Evolutionary conservation across 2,329 filamentous ascomycete genomes (phyloP).

Genomic region (Fusarium buxicola): DNA sequence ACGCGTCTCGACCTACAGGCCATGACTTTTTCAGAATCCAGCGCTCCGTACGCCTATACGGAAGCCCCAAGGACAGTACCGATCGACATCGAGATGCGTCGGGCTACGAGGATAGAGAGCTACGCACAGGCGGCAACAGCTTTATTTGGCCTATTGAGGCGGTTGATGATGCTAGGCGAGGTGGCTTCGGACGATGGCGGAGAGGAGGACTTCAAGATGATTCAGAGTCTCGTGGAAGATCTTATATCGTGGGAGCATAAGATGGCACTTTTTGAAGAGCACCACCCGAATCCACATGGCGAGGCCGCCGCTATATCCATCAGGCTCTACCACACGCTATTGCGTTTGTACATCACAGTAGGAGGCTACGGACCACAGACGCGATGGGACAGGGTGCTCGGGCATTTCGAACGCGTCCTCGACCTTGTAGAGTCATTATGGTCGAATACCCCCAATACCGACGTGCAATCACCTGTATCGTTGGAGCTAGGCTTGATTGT

Average conservation of each 20-base stretch:
- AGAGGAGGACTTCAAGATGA: not conserved
- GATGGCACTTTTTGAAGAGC: conserved; percentile 40
- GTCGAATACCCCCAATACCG: conserved; percentile 27
- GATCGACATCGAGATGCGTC: conserved; percentile 29
- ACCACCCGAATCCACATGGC: conserved; percentile 10
- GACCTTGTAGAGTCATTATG: conserved; percentile 31
- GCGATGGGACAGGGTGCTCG: conserved; percentile 46
- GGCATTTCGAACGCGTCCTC: conserved; percentile 47
- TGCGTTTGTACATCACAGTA: conserved; percentile 35
- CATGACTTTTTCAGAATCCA: conserved; percentile 50
- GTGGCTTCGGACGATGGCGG: not conserved
- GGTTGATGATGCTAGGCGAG: conserved; percentile 40
- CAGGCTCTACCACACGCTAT: conserved; percentile 47
- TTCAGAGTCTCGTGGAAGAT: conserved; percentile 19
- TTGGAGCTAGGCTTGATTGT: conserved; percentile 50
- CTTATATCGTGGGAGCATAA: conserved; percentile 39
- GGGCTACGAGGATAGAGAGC: conserved; percentile 19
- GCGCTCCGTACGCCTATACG: conserved; percentile 47
- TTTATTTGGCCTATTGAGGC: conserved; percentile 35
- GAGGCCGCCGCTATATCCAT: conserved; percentile 38
- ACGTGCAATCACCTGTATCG: conserved; percentile 40
- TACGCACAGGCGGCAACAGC: conserved; percentile 42
- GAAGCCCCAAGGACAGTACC: conserved; percentile 20
- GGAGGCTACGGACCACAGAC: conserved; percentile 43
- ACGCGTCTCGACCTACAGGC: conserved; percentile 50